These are phyloP conservation scores for Daphne laureola DNA, from an alignment of 441 rosid genomes.

Conservation along the genomic window DNA sequence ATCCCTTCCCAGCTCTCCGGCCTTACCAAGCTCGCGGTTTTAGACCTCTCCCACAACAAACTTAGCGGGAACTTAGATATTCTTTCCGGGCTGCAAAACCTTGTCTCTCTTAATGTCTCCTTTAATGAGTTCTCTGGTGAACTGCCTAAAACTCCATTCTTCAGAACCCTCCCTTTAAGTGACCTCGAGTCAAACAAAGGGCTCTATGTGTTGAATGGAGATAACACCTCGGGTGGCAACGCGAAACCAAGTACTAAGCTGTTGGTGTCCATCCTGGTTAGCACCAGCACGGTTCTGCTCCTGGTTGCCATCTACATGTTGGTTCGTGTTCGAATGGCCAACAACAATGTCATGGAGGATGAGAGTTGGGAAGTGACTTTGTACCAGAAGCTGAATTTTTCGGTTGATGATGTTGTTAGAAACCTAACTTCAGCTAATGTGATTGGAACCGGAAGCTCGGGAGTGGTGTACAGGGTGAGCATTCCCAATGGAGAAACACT, in stretches of 20 bases:
- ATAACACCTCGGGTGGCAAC: conserved; percentile 34
- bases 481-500: conserved; percentile 61
- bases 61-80: conserved; percentile 51
- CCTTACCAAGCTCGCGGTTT: conserved; percentile 61
- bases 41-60: conserved; percentile 79
- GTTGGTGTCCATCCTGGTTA: conserved; percentile 62
- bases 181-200: conserved; percentile 68
- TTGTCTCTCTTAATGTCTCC: conserved; percentile 79
- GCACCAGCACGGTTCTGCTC: conserved; percentile 52
- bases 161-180: conserved; percentile 59
- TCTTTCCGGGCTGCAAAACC: conserved; percentile 65
- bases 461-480: conserved; percentile 75
- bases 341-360: conserved; percentile 28
- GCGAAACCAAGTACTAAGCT: conserved; percentile 48
- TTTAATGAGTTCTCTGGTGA: conserved; percentile 79
- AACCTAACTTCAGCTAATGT: conserved; percentile 66
- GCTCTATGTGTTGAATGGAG: conserved; percentile 40
- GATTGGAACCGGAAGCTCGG: conserved; percentile 95
- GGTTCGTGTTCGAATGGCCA: conserved; percentile 30
- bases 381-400: conserved; percentile 79
- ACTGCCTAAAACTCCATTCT: conserved; percentile 71
- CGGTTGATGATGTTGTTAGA: conserved; percentile 51
- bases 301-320: conserved; percentile 57
- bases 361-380: conserved; percentile 69
- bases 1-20: conserved; percentile 69